Evolutionary conservation across 495 filamentous ascomycete species (phyloP).

Genomic region (Annulohypoxylon maeteangense): DNA sequence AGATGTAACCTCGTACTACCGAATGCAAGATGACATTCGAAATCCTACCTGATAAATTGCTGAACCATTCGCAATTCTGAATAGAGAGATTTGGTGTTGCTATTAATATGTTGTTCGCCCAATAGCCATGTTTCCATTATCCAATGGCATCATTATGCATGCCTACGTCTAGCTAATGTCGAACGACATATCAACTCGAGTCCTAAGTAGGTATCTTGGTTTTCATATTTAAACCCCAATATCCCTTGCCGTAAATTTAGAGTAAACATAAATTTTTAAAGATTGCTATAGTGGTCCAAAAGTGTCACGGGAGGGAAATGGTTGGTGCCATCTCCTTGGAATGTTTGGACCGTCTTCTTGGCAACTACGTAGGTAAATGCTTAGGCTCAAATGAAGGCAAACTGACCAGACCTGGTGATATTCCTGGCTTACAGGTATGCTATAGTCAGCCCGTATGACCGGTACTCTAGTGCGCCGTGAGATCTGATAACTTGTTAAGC

Average conservation of each 20-base stretch:
- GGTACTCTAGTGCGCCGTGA: neutral
- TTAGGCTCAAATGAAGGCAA: neutral
- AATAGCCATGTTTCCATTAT: neutral
- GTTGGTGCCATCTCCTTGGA: neutral
- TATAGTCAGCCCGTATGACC: neutral
- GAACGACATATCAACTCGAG: neutral
- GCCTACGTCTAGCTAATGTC: neutral
- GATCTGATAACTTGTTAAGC: neutral
- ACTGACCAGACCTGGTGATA: neutral
- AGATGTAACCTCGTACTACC: conserved; percentile 1
- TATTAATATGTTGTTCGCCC: neutral
- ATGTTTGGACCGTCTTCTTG: neutral
- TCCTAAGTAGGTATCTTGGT: neutral
- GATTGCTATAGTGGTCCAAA: neutral
- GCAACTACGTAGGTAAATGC: neutral
- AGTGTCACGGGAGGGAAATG: neutral
- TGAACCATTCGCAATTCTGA: neutral
- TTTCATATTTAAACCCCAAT: neutral
- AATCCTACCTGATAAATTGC: neutral
- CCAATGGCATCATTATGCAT: neutral
- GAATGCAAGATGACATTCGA: neutral
- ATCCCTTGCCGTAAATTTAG: neutral
- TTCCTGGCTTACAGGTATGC: neutral
- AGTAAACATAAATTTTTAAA: neutral
- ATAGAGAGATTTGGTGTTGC: neutral